phyloP scores from a whole-genome alignment of 225 moss, liverwort and hornwort species.

The Physcomitrellopsis africana region DNA sequence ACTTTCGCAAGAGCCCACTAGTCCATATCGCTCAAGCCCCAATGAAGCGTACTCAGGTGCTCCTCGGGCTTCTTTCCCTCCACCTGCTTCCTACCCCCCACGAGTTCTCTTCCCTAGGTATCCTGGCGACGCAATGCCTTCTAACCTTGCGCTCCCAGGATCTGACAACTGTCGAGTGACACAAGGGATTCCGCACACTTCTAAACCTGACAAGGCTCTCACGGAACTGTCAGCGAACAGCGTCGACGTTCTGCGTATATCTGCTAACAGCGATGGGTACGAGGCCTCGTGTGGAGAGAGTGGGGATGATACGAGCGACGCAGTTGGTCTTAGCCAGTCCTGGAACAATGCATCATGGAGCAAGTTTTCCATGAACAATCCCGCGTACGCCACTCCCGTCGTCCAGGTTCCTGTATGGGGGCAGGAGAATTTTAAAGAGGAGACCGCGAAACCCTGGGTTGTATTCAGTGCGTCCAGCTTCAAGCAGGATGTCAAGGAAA shows the following conservation, averaged over 20 bases:
- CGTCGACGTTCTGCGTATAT: constrained; percentile 50
- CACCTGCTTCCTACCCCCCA: constrained; percentile 34
- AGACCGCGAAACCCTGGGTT: constrained; percentile 59
- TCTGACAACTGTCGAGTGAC: constrained; percentile 10
- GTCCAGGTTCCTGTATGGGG: constrained; percentile 29
- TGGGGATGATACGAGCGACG: constrained; percentile 71
- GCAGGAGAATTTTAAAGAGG: constrained; percentile 38
- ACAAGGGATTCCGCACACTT: constrained; percentile 7
- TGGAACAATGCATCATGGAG: constrained; percentile 66
- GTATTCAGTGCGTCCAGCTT: constrained; percentile 21
- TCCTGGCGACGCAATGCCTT: constrained; percentile 38
- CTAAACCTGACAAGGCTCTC: constrained; percentile 22
- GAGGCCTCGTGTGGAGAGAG: constrained; percentile 84
- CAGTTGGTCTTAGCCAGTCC: constrained; percentile 50
- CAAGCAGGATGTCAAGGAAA: constrained; percentile 40
- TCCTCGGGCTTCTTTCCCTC: constrained; percentile 37
- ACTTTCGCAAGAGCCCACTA: constrained; percentile 43
- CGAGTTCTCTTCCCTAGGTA: constrained; percentile 46
- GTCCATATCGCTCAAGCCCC: constrained; percentile 49
- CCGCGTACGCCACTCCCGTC: constrained; percentile 32
- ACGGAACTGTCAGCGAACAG: constrained; percentile 24
- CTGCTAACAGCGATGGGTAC: constrained; percentile 83
- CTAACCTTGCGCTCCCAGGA: constrained; percentile 27
- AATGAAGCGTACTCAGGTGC: constrained; percentile 33
- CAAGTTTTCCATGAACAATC: constrained; percentile 50